These are phyloP conservation scores for Trichoderma citrinoviride DNA, from an alignment of 2,329 filamentous ascomycete genomes.

Conservation along the genomic window DNA sequence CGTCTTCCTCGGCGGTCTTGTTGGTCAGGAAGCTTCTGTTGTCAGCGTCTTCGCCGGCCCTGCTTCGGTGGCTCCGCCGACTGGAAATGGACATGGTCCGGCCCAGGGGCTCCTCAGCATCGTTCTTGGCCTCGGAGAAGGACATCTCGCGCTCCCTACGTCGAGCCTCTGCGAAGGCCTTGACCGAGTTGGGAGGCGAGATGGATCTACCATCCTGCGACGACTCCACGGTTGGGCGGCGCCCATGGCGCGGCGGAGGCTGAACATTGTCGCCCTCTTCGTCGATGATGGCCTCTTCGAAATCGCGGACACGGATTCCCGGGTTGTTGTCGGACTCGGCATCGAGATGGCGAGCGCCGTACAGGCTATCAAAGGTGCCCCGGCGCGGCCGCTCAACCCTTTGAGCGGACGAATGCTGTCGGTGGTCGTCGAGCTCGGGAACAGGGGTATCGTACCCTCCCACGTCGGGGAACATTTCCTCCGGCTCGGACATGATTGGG, in stretches of 20 bases:
- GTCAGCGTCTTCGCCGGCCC: conserved; percentile 61
- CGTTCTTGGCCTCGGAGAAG: conserved; percentile 47
- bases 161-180: conserved; percentile 90
- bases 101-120: conserved; percentile 53
- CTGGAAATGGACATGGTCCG: conserved; percentile 65
- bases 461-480: conserved; percentile 57
- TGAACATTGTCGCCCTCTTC: conserved; percentile 66
- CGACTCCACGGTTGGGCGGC: conserved; percentile 57
- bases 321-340: conserved; percentile 36
- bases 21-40: conserved; percentile 59
- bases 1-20: conserved; percentile 78
- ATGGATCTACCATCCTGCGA: conserved; percentile 61
- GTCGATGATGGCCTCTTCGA: conserved; percentile 74
- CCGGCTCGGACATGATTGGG: conserved; percentile 66
- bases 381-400: conserved; percentile 61
- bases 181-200: conserved; percentile 94
- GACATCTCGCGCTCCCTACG: conserved; percentile 74
- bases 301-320: conserved; percentile 65
- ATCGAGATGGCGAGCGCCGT: conserved; percentile 50
- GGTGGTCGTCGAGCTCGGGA: conserved; percentile 84
- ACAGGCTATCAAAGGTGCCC: conserved; percentile 71
- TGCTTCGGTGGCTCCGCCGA: conserved; percentile 51
- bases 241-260: conserved; percentile 44
- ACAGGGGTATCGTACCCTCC: conserved; percentile 68
- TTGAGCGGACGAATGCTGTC: conserved; percentile 60